A percentile compares a stretch with the other conserved stretches of the same genome.
Evolutionary conservation across 2,329 filamentous ascomycete species (phyloP).

Genomic region (Aureobasidium subglaciale): DNA sequence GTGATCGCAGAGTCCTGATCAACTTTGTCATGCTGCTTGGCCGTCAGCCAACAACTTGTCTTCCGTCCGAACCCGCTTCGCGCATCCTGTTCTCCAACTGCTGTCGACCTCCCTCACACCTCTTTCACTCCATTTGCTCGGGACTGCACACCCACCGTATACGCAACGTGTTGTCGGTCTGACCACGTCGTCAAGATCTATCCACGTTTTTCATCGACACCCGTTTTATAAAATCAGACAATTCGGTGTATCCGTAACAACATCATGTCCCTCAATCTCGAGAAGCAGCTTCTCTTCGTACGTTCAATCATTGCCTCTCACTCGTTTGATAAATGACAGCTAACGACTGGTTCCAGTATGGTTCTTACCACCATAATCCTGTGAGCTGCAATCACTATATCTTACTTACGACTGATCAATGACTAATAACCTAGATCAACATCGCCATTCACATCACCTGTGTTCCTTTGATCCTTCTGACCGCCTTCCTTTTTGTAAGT

Average conservation of each 20-base stretch:
- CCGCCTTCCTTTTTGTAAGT: conserved; percentile 64
- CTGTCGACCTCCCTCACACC: not conserved
- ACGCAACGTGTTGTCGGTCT: not conserved
- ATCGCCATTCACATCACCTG: conserved; percentile 72
- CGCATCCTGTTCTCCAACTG: not conserved
- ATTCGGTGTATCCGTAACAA: not conserved
- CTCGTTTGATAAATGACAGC: not conserved
- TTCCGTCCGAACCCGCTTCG: conserved; percentile 10
- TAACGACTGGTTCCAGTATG: conserved; percentile 54
- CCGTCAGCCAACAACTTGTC: conserved; percentile 1
- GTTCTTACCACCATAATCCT: conserved; percentile 71
- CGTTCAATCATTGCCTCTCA: conserved; percentile 32
- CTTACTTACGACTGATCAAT: not conserved
- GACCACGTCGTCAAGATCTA: not conserved
- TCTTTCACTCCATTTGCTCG: not conserved
- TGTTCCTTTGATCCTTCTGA: conserved; percentile 68
- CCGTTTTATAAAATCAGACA: not conserved
- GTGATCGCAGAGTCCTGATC: too few relatives aligned
- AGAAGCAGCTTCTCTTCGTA: conserved; percentile 78
- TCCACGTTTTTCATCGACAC: not conserved
- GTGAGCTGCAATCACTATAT: conserved; percentile 33
- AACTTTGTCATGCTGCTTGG: not conserved
- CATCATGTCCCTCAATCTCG: conserved; percentile 59
- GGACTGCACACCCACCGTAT: not conserved
- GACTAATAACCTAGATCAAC: conserved; percentile 52